phyloP scores from a whole-genome alignment of 148 eudicot species.

The Spergularia marina region DNA sequence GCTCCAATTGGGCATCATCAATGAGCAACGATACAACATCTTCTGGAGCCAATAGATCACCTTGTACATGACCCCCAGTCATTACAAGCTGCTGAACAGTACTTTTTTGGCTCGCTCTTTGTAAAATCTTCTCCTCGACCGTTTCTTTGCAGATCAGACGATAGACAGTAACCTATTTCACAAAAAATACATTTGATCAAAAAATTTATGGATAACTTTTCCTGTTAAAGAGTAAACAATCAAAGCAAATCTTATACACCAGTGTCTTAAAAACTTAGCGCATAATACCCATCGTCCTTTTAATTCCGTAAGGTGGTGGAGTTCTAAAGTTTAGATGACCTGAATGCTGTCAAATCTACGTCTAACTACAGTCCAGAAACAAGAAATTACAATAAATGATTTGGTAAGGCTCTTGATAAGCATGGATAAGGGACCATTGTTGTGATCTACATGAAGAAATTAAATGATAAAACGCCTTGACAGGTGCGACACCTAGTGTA shows the following conservation, averaged over 20 bases:
- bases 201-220: neutral
- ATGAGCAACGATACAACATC: constrained; percentile 92
- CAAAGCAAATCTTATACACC: neutral
- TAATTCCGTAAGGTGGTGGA: neutral
- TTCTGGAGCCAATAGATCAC: constrained; percentile 90
- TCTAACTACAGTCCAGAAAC: constrained; percentile 4
- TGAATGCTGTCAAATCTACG: neutral
- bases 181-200: constrained; percentile 4
- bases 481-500: neutral
- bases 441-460: neutral
- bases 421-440: neutral
- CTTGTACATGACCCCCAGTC: constrained; percentile 99
- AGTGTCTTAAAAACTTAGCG: neutral
- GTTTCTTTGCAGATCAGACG: constrained; percentile 96
- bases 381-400: neutral
- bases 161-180: constrained; percentile 83
- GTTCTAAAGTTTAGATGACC: neutral
- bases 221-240: neutral
- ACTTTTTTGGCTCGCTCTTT: constrained; percentile 92
- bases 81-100: constrained; percentile 98
- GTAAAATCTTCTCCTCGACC: constrained; percentile 93
- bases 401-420: neutral
- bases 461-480: neutral
- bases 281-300: neutral
- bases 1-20: constrained; percentile 90